Evolutionary conservation across 441 rosid species (phyloP).

Genomic region (Adansonia grandidieri): DNA sequence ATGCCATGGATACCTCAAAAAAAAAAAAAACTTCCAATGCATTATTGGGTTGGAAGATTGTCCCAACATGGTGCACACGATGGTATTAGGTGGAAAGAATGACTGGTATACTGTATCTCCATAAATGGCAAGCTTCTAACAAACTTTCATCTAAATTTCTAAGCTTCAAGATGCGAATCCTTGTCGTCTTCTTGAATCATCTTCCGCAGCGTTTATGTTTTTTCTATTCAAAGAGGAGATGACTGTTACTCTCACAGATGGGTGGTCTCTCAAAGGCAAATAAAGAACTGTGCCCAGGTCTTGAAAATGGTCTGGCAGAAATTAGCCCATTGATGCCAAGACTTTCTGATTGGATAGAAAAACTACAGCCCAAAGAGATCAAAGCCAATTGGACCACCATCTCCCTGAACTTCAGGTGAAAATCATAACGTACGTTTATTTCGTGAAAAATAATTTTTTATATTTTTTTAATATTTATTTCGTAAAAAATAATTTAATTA

Average conservation of each 20-base stretch:
- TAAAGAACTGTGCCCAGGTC: not conserved
- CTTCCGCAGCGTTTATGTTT: no score
- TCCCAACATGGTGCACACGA: not conserved
- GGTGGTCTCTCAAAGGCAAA: not conserved
- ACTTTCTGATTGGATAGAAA: not conserved
- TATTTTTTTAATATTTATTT: no score
- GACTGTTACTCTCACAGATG: not conserved
- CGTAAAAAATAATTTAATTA: no score
- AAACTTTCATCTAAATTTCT: not conserved
- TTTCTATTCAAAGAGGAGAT: no score
- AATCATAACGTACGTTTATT: no score
- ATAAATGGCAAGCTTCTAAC: not conserved
- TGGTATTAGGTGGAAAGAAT: not conserved
- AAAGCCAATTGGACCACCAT: not conserved
- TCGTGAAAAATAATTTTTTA: no score
- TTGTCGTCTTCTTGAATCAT: no score
- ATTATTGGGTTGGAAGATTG: not conserved
- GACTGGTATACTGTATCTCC: not conserved
- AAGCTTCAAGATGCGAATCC: not conserved
- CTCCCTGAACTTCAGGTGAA: no score
- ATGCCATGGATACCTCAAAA: not conserved
- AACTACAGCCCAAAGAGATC: not conserved
- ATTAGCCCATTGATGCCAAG: not conserved
- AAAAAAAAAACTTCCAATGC: not conserved
- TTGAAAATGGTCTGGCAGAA: not conserved